Conservation (phyloP, 2,329 filamentous ascomycete genomes). For the Acephala macrosclerotiorum region DNA sequence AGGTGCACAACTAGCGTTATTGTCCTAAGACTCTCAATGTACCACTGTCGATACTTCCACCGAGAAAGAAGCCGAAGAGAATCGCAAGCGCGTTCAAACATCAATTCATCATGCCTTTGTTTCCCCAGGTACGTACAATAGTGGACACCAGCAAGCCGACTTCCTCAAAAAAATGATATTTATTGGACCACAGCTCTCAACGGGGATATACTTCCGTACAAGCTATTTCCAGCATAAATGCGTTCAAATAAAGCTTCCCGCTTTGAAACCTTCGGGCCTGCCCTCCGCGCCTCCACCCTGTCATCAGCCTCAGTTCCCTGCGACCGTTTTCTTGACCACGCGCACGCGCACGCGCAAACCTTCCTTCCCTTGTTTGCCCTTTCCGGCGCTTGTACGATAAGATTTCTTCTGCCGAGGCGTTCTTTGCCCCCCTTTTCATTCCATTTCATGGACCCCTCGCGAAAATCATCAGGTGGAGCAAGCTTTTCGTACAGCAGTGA, state of each 20-base stretch:
- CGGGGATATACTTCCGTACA: slow-evolving; percentile 6
- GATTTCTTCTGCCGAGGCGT: slow-evolving; percentile 1
- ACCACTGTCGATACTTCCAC: neutral
- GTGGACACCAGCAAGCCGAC: neutral
- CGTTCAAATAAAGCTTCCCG: slow-evolving; percentile 10
- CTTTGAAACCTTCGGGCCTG: neutral
- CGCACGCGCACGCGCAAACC: neutral
- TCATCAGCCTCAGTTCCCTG: slow-evolving; percentile 3
- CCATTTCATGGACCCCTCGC: neutral
- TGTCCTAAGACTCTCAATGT: neutral
- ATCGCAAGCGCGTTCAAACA: neutral
- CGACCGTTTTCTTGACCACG: neutral
- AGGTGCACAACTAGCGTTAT: neutral
- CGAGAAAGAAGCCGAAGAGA: neutral
- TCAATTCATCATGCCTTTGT: neutral
- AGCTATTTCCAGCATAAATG: slow-evolving; percentile 5
- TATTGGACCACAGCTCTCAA: neutral
- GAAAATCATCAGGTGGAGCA: slow-evolving; percentile 4
- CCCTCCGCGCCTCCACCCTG: slow-evolving; percentile 1
- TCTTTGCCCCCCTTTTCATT: neutral
- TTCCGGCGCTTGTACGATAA: slow-evolving; percentile 8
- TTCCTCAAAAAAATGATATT: neutral
- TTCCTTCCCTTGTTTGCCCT: neutral
- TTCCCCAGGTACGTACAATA: neutral
- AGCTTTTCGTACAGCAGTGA: neutral